Evolutionary conservation across 371 early-diverging fungal species (phyloP), one percentile per base, ranked within the genome.

Genomic region (Cokeromyces recurvatus): DNA sequence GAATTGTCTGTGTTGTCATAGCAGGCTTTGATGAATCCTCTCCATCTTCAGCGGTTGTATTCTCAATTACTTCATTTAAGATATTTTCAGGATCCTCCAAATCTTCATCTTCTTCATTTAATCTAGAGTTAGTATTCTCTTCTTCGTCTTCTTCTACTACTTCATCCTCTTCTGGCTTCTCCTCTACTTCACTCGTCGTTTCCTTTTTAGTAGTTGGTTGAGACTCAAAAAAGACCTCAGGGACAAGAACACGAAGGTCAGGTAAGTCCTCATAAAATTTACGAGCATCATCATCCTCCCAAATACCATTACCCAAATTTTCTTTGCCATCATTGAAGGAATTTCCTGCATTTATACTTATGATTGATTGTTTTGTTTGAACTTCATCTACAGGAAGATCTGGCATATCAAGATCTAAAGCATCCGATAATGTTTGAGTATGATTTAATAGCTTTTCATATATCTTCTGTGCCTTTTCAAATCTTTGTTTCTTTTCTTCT

Each of bases 261-360:
- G 88, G 61, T 4, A 92, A 48, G 40, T 86, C 79, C 48, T 91
- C 90, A 56, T 92, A 94, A 62, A 94, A 94, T 22, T 74, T 71
- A 16, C 84, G 77, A 9, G 86, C 80, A 48, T 92, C 92, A 17
- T 92, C 92, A 64, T 94, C 92, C 58, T 92, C 92, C 87, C 92
- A 94, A 14, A 84, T 66, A 21, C 88, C 79, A 48, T 68, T 76
- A n/a, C 62, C 58, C 9, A 58, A 14, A 17, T 58, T 65, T 32
- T 83, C 75, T 58, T 71, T 72, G 16, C 71, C 72, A 22, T 78
- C 78, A 11, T 58, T 57, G 41, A 72, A 66, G 11, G 59, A 49
- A 32, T 61, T 57, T 1, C 53, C 46, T 1, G 56, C 53, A 6
- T 62, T 59, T 11, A 74, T 62, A 12, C 64, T 75, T 45, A 83